phyloP scores from a whole-genome alignment of 2,329 filamentous ascomycete genomes.

The Ceratocystis smalleyi region DNA sequence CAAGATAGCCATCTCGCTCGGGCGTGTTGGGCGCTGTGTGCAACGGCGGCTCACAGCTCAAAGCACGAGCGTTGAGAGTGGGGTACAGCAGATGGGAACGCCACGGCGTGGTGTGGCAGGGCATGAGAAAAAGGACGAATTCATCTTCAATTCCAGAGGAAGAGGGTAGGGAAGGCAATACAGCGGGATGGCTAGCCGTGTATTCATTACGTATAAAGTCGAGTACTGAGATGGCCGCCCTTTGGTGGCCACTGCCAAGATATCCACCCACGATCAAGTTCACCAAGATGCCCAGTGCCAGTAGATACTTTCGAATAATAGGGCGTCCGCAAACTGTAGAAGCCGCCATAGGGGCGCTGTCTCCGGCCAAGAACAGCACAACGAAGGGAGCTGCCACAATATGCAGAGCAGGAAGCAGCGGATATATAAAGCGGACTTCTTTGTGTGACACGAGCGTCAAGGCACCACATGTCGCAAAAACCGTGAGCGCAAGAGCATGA shows the following conservation, averaged over 20 bases:
- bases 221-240: slow-evolving; percentile 61
- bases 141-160: slow-evolving; percentile 19
- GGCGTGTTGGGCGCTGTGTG: slow-evolving; percentile 41
- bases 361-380: slow-evolving; percentile 45
- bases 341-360: slow-evolving; percentile 21
- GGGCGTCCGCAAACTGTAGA: slow-evolving; percentile 22
- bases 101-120: slow-evolving; percentile 94
- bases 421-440: slow-evolving; percentile 93
- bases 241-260: slow-evolving; percentile 61
- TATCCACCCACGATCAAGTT: slow-evolving; percentile 63
- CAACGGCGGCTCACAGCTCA: slow-evolving; percentile 82
- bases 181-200: slow-evolving; percentile 36
- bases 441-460: slow-evolving; percentile 83
- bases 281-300: slow-evolving; percentile 41
- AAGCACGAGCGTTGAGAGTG: slow-evolving; percentile 59
- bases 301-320: slow-evolving; percentile 37
- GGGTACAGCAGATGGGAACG: slow-evolving; percentile 71
- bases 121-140: slow-evolving; percentile 73
- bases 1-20: slow-evolving; percentile 55
- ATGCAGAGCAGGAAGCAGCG: slow-evolving; percentile 73
- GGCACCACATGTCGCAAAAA: slow-evolving; percentile 41
- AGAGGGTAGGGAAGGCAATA: slow-evolving; percentile 19
- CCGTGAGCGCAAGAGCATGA: slow-evolving; percentile 36
- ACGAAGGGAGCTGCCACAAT: slow-evolving; percentile 58
- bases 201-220: slow-evolving; percentile 61